Conservation (phyloP, 179 eudicot genomes). For the Beta lomatogona region DNA sequence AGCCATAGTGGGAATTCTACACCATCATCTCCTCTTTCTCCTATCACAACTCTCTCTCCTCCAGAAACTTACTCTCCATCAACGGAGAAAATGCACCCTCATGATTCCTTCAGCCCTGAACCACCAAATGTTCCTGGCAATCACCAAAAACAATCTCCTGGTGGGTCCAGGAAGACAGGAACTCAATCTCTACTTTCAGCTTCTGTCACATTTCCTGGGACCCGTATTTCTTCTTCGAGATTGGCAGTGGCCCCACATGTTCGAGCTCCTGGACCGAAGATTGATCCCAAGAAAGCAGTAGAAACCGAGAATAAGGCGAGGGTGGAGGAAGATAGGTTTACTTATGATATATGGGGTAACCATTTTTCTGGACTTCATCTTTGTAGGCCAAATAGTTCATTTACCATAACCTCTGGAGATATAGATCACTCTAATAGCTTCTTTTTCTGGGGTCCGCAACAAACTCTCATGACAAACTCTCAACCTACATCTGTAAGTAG, state of each 20-base stretch:
- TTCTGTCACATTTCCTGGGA: constrained; percentile 62
- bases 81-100: constrained; percentile 32
- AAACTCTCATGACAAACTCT: constrained; percentile 49
- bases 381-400: constrained; percentile 32
- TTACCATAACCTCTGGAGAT: constrained; percentile 28
- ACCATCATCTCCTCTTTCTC: constrained; percentile 85
- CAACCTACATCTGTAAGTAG: constrained; percentile 48
- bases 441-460: constrained; percentile 59
- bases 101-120: constrained; percentile 29
- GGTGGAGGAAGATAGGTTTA: constrained; percentile 43
- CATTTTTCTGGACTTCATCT: constrained; percentile 64
- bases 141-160: constrained; percentile 31
- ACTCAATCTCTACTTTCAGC: constrained; percentile 49
- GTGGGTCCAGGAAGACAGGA: constrained; percentile 30
- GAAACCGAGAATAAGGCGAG: constrained; percentile 33
- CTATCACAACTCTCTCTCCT: constrained; percentile 43
- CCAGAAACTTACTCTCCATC: constrained; percentile 37
- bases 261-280: constrained; percentile 79
- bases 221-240: constrained; percentile 42
- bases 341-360: constrained; percentile 84
- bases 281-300: constrained; percentile 32
- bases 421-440: constrained; percentile 61
- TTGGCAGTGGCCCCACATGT: constrained; percentile 52
- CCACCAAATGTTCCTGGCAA: constrained; percentile 27
- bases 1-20: constrained; percentile 96